Base-by-base conservation (phyloP, 495 filamentous ascomycete species). In the Thermothielavioides terrestris region DNA sequence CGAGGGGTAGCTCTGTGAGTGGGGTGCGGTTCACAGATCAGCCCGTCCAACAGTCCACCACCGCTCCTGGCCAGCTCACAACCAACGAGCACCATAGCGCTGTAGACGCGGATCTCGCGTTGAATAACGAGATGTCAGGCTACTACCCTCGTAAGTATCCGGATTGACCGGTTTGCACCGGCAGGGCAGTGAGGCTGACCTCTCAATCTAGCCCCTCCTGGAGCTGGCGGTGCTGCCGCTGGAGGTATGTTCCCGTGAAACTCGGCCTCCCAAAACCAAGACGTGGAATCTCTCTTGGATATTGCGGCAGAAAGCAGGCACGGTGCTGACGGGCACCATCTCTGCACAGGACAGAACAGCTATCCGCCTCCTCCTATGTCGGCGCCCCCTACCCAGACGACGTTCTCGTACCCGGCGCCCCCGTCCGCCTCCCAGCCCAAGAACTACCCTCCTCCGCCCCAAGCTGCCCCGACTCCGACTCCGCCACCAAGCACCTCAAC, bases 351-450 rank as follows among this genome's bases (percentile, higher is more conserved):
- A n/a, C 41, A 49, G 27, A 47, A 58, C 21, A 60, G 40, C 46
- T 66, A 66, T n/a, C 63, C 63, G 1, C 63, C 63, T 21, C 59
- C 58, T 27, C 65, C 65, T 39, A 54, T 59, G 51, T 68, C 65
- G 11, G 63, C 67, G 49, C 70, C 72, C 25, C 70, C 71, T 6
- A 70, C 65, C 46, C 67, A 72, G 56, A 62, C 71, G 41, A 68
- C 68, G 47, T 74, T 72, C 64, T 71, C 63, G 2, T 68, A 69
- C 32, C 61, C 67, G 6, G 50, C 68, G 31, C 71, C 71, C 25
- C 72, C 69, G 11, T 56, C 58, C 45, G 55, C 49, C 21, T 52
- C 50, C 1, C 60, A 66, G 37, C 43, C 32, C 3, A 56, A 53
- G 49, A 60, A 54, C 52, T 68, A 66, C 44, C 60, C 65, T 26